Conservation (phyloP, 2,329 filamentous ascomycete genomes). For the Exophiala sideris region DNA sequence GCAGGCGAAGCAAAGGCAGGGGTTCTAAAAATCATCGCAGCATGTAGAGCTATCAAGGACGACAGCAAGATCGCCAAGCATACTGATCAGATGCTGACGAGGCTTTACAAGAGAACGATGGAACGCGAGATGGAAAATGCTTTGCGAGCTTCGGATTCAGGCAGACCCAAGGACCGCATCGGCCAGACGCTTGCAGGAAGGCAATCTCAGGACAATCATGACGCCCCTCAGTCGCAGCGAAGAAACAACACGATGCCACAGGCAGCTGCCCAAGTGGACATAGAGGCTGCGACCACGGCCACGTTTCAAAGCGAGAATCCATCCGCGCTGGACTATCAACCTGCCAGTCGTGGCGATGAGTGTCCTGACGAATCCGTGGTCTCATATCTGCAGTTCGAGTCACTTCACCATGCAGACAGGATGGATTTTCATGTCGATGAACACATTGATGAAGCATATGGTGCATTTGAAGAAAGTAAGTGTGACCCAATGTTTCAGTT, state of each 20-base stretch:
- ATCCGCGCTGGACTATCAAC: neutral
- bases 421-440: conserved; percentile 4
- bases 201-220: conserved; percentile 2
- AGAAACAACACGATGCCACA: neutral
- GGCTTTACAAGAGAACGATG: conserved; percentile 29
- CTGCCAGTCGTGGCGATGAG: neutral
- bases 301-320: neutral
- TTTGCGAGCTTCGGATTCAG: conserved; percentile 1
- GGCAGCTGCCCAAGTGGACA: neutral
- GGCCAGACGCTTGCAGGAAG: neutral
- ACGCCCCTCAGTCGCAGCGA: neutral
- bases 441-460: conserved; percentile 16
- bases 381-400: conserved; percentile 16
- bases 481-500: neutral
- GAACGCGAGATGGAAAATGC: conserved; percentile 26
- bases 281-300: neutral
- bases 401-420: conserved; percentile 6
- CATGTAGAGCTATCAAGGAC: conserved; percentile 24
- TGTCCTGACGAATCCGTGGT: conserved; percentile 3
- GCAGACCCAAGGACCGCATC: neutral
- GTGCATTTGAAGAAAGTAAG: conserved; percentile 16
- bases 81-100: conserved; percentile 30
- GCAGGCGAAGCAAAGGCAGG: conserved; percentile 33
- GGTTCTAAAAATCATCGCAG: conserved; percentile 32
- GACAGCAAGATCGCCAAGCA: conserved; percentile 31